Conservation (phyloP, 768 basidiomycete genomes). For the Gloeopeniophorella convolvens region DNA sequence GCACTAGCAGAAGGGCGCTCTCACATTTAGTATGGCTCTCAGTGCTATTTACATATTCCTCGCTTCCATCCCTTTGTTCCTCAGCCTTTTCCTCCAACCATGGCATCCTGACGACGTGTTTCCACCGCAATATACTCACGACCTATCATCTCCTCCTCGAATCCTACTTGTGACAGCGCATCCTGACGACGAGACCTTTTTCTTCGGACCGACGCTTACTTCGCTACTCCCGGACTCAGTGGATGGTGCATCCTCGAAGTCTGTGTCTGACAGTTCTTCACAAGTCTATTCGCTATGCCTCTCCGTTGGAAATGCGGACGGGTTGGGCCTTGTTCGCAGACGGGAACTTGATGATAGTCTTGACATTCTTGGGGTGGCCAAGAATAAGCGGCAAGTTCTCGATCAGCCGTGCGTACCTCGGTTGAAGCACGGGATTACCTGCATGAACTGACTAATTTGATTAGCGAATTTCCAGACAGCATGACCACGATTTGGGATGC, state of each 20-base stretch:
- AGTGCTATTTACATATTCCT: slow-evolving; percentile 4
- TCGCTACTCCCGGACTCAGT: slow-evolving; percentile 33
- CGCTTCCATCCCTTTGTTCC: neutral
- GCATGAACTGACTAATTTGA: too few species aligned
- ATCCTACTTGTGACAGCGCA: slow-evolving; percentile 82
- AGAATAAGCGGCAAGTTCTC: slow-evolving; percentile 49
- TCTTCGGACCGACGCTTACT: slow-evolving; percentile 82
- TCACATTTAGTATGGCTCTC: too few species aligned
- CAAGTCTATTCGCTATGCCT: slow-evolving; percentile 63
- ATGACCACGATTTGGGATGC: slow-evolving; percentile 63
- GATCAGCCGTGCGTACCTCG: slow-evolving; percentile 66
- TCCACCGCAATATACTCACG: neutral
- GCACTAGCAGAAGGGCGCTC: too few species aligned
- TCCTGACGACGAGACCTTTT: slow-evolving; percentile 92
- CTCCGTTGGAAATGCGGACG: slow-evolving; percentile 74
- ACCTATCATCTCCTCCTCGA: slow-evolving; percentile 5
- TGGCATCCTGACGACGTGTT: neutral
- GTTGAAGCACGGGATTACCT: too few species aligned
- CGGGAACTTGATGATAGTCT: slow-evolving; percentile 59
- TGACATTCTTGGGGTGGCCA: slow-evolving; percentile 56
- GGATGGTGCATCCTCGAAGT: neutral
- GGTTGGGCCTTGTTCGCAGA: slow-evolving; percentile 54
- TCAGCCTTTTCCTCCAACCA: slow-evolving; percentile 5
- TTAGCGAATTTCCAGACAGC: slow-evolving; percentile 66
- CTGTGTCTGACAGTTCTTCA: neutral